Conservation (phyloP, 192 early-diverging fungal genomes). For the Coemansia sp. region DNA sequence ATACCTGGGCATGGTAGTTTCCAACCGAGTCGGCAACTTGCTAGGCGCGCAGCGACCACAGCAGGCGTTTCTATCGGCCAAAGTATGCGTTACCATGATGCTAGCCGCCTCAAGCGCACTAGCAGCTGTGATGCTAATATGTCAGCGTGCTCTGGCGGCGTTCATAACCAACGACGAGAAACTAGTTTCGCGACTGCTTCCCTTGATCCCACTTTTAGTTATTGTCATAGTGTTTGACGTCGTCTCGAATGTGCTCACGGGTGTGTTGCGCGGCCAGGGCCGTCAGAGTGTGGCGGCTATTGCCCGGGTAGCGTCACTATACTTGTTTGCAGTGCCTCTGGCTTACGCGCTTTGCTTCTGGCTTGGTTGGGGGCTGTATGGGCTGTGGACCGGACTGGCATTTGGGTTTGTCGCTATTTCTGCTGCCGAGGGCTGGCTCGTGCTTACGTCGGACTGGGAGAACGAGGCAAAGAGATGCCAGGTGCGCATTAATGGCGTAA, state of each 20-base stretch:
- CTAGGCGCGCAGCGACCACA: conserved; percentile 58
- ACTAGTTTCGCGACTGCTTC: conserved; percentile 18
- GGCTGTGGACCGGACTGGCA: conserved; percentile 62
- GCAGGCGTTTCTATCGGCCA: conserved; percentile 25
- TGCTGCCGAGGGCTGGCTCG: conserved; percentile 31
- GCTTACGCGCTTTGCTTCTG: conserved; percentile 55
- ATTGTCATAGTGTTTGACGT: conserved; percentile 52
- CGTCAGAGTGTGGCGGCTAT: conserved; percentile 54
- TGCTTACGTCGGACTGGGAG: conserved; percentile 37
- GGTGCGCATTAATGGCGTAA: conserved; percentile 14
- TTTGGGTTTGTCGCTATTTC: conserved; percentile 29
- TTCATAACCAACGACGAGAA: conserved; percentile 50
- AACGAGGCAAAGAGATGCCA: conserved; percentile 28
- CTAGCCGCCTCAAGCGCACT: conserved; percentile 29
- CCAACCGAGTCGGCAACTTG: conserved; percentile 78
- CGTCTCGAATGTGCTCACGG: conserved; percentile 60
- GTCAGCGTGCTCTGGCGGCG: conserved; percentile 54
- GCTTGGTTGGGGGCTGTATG: conserved; percentile 55
- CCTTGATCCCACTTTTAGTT: conserved; percentile 33
- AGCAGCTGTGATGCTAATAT: conserved; percentile 54
- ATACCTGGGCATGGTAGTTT: conserved; percentile 69
- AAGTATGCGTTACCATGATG: conserved; percentile 53
- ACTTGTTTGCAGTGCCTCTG: conserved; percentile 53
- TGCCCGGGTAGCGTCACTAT: conserved; percentile 50
- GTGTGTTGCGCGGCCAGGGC: conserved; percentile 56